These are phyloP conservation scores for Kitagawia praeruptora DNA, from an alignment of 129 eudicot species.

Conservation along the genomic window DNA sequence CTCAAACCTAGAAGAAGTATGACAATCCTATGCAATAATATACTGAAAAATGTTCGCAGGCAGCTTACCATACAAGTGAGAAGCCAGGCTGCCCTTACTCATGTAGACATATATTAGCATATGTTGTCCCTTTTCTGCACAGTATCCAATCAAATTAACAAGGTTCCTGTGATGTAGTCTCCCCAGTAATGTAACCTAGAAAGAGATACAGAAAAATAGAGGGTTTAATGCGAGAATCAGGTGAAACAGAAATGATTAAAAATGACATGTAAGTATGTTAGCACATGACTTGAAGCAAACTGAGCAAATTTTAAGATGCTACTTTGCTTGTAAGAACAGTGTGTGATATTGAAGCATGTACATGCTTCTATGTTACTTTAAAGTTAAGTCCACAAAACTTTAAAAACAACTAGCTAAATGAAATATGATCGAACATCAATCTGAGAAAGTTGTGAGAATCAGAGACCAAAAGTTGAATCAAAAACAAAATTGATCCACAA, in stretches of 20 bases:
- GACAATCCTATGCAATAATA: background rate
- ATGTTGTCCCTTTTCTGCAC: constrained; percentile 91
- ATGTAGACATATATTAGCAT: constrained; percentile 94
- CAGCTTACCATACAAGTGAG: constrained; percentile 78
- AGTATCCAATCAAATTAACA: constrained; percentile 95
- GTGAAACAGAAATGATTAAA: background rate
- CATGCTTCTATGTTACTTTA: background rate
- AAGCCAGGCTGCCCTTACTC: constrained; percentile 84
- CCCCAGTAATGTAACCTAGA: constrained; percentile 85
- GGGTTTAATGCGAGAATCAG: constrained; percentile 1
- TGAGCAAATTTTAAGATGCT: background rate
- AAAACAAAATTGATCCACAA: background rate
- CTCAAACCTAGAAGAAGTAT: background rate
- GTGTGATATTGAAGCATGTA: background rate
- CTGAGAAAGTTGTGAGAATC: constrained; percentile 11
- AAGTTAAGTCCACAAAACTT: background rate
- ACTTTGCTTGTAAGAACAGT: background rate
- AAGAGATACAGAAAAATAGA: constrained; percentile 10
- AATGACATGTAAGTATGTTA: background rate
- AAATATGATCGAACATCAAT: background rate
- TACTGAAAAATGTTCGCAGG: background rate
- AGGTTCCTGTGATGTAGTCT: constrained; percentile 95
- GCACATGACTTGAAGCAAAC: background rate
- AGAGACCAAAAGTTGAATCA: constrained; percentile 3
- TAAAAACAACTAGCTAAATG: background rate